phyloP scores from a whole-genome alignment of 176 grass and related monocot genomes.

The Oryza meridionalis region DNA sequence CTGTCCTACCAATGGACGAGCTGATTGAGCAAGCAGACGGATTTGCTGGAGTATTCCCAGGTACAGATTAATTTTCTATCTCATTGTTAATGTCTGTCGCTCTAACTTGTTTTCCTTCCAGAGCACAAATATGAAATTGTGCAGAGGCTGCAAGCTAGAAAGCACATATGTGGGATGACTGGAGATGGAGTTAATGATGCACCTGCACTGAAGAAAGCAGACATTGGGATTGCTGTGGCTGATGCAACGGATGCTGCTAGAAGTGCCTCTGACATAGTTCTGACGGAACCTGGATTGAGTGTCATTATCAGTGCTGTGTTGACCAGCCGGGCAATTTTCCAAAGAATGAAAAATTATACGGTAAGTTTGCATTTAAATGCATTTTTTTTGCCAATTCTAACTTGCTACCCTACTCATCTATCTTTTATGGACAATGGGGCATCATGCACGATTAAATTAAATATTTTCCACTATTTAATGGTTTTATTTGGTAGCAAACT shows the following conservation, averaged over 20 bases:
- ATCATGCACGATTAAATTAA: background rate
- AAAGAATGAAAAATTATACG: conserved; percentile 73
- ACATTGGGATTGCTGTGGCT: conserved; percentile 66
- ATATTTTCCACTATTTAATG: background rate
- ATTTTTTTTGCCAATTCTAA: background rate
- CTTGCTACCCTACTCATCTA: conserved; percentile 22
- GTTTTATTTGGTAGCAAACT: conserved; percentile 1
- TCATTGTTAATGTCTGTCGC: conserved; percentile 7
- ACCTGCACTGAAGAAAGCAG: conserved; percentile 63
- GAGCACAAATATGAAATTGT: conserved; percentile 77
- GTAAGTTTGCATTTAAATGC: conserved; percentile 39
- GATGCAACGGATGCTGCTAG: conserved; percentile 70
- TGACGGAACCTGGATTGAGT: conserved; percentile 69
- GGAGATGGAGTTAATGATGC: conserved; percentile 72
- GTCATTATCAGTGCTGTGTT: conserved; percentile 69
- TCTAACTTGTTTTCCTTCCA: conserved; percentile 41
- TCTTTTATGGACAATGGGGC: background rate
- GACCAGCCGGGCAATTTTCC: conserved; percentile 64
- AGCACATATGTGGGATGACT: conserved; percentile 74
- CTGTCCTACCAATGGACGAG: conserved; percentile 55
- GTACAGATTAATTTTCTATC: conserved; percentile 38
- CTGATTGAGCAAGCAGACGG: conserved; percentile 65
- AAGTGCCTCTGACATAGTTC: conserved; percentile 65
- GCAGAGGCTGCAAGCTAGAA: conserved; percentile 61
- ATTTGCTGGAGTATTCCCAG: conserved; percentile 66